Base-by-base conservation (phyloP, 1,139 yeast species). In the Taiozyma sp. region DNA sequence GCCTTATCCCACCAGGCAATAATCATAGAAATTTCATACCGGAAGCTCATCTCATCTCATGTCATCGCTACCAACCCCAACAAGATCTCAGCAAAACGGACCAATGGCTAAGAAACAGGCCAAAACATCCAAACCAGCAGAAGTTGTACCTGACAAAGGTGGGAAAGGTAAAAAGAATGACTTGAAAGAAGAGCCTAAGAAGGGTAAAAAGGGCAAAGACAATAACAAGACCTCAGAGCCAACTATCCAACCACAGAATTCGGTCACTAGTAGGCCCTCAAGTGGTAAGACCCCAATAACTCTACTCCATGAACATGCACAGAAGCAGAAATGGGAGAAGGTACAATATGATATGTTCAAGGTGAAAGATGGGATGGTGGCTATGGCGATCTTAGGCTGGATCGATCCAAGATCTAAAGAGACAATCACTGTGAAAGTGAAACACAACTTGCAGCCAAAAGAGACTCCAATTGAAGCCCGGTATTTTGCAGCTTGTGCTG, bases 221-320 rank as follows among this genome's bases (percentile, higher is more conserved):
- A 16, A 35, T 9, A 4, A 35, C 2, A 14, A 35, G n/a, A 16
- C 40, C 10, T 9, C 22, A 35, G 22, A 28, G 4, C 11, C 30
- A 6, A 28, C 13, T 4, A 28, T 28, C 8, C 10, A 6, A 28
- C 11, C 8, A 35, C 37, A 34, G 16, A 34, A 34, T 2, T 34
- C 37, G 13, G 83, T 83, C 0, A 78, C 88, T 1, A 74, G 80
- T 2, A 73, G 83, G 1, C 68, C 80, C 2, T 81, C 86, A 26
- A 91, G 98, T 1, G 99, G 99, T 1, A 93, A 93, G 61, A 72
- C 93, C 13, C 98, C 99, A 0, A 90, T 88, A 3, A 84, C 95
- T 0, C 68, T 93, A 35, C 73, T 93, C 5, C 88, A 88, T 63
- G 99, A 93, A 62, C 86, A 85, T 57, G 88, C 96, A 56, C 97